Evolutionary conservation across 495 filamentous ascomycete species (phyloP), one percentile per base, ranked within the genome.

Genomic region (Halenospora varia): DNA sequence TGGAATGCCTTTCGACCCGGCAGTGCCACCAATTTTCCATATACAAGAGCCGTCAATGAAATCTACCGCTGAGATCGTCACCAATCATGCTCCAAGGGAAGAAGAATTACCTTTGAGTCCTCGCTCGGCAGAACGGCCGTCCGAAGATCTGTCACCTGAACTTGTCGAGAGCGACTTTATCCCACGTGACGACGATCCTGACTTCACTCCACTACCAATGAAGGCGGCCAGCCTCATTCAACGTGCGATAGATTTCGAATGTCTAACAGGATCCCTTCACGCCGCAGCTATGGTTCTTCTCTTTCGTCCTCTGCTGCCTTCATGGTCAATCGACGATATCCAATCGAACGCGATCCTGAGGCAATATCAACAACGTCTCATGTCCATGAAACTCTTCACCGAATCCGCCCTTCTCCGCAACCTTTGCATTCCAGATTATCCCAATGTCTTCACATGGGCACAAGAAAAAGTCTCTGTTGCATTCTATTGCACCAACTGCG

Each of bases 361-460:
- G 25, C 76, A 82, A 39, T 87, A 88, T 64, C 86, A 90, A 64
- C 73, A 77, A 25, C 80, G 82, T 3, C 80, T 92, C 0, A 76
- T 82, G 62, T 74, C 70, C 41, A 80, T 88, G 62, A 78, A 79
- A 44, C 78, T 90, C 66, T 84, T 85, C 63, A 66, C 82, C 39
- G 84, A 89, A 64, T 87, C 88, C 19, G 78, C 86, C 4, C 75
- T 86, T 25, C 76, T 92, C 13, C 85, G 88, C 2, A 83, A 88
- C 25, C 73, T 86, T 24, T 88, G 82, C 57, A 66, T 71, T 0
- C 50, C 55, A 10, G 75, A 69, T 68, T 88, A 87, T 64, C 76
- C 81, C 0, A 68, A 81, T 10, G 77, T 92, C 11, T 85, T 84
- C 58, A 75, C 78, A 0, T 76, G 81, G 17, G 82, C 78, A 29